Evolutionary conservation across 768 basidiomycete genomes (phyloP).

Genomic region (Hysterangium stoloniferum): DNA sequence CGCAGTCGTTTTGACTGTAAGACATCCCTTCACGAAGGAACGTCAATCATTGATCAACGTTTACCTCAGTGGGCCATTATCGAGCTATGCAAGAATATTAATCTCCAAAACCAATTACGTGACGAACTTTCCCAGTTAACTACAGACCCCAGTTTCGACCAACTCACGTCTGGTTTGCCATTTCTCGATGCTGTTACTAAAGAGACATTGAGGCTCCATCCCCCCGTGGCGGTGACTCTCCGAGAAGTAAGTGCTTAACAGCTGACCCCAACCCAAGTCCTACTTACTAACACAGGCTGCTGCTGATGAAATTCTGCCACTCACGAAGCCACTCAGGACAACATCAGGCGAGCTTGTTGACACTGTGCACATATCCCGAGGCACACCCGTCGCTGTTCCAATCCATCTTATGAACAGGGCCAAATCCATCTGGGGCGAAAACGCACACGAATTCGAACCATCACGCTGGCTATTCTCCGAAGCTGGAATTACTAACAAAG

Average conservation of each 20-base stretch:
- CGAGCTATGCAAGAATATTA: slow-evolving; percentile 39
- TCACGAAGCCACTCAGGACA: slow-evolving; percentile 25
- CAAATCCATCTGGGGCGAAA: slow-evolving; percentile 37
- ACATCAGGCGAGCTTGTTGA: slow-evolving; percentile 23
- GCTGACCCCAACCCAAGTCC: neutral
- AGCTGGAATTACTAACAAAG: slow-evolving; percentile 21
- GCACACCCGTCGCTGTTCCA: slow-evolving; percentile 35
- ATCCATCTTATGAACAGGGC: slow-evolving; percentile 42
- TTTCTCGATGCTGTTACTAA: slow-evolving; percentile 48
- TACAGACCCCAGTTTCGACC: slow-evolving; percentile 46
- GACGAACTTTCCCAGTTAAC: slow-evolving; percentile 37
- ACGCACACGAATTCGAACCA: slow-evolving; percentile 37
- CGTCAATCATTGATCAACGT: neutral
- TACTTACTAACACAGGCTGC: slow-evolving; percentile 24
- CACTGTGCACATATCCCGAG: slow-evolving; percentile 31
- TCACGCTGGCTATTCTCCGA: slow-evolving; percentile 33
- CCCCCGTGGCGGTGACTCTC: slow-evolving; percentile 29
- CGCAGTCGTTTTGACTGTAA: neutral
- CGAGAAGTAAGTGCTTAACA: slow-evolving; percentile 30
- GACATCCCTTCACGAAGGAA: neutral
- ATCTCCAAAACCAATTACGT: slow-evolving; percentile 41
- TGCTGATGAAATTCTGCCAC: slow-evolving; percentile 32
- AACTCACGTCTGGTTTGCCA: slow-evolving; percentile 40
- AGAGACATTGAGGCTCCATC: slow-evolving; percentile 38
- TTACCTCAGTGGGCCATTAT: slow-evolving; percentile 41